A percentile compares a stretch with the other conserved stretches of the same genome.
Conservation (phyloP, 192 early-diverging fungal genomes). For the Dissophora ornata region DNA sequence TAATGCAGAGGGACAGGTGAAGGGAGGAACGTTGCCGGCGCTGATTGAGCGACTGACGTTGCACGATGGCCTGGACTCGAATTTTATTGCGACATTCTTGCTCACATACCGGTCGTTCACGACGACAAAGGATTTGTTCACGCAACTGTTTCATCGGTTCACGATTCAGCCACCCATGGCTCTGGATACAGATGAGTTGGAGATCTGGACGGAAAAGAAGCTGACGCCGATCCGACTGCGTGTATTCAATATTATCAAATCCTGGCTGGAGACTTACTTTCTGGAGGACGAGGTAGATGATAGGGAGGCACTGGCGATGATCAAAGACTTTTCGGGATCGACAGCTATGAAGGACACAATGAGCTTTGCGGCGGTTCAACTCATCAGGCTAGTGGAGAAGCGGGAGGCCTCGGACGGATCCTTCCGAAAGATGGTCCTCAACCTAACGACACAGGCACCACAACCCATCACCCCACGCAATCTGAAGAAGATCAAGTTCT, state of each 20-base stretch:
- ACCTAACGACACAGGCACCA: slow-evolving; percentile 72
- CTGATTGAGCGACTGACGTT: slow-evolving; percentile 90
- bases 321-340: slow-evolving; percentile 78
- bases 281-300: slow-evolving; percentile 77
- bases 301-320: slow-evolving; percentile 69
- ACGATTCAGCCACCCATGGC: slow-evolving; percentile 77
- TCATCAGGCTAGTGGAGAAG: slow-evolving; percentile 84
- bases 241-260: slow-evolving; percentile 94
- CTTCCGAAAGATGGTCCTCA: slow-evolving; percentile 73
- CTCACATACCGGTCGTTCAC: slow-evolving; percentile 96
- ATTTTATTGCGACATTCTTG: slow-evolving; percentile 92
- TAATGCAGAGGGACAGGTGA: slow-evolving; percentile 88
- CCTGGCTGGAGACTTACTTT: slow-evolving; percentile 94
- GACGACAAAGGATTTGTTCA: slow-evolving; percentile 81
- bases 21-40: slow-evolving; percentile 89
- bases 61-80: slow-evolving; percentile 86
- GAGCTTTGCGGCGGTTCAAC: slow-evolving; percentile 75
- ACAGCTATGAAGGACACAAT: slow-evolving; percentile 76
- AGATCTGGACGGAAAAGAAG: slow-evolving; percentile 90
- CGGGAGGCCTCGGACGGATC: slow-evolving; percentile 70
- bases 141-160: slow-evolving; percentile 81
- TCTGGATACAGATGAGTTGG: slow-evolving; percentile 74
- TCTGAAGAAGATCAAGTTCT: slow-evolving; percentile 79
- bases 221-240: slow-evolving; percentile 90
- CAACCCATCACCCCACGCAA: slow-evolving; percentile 85